phyloP scores from a whole-genome alignment of 805 yeast genomes.

The Metschnikowia lachancei region DNA sequence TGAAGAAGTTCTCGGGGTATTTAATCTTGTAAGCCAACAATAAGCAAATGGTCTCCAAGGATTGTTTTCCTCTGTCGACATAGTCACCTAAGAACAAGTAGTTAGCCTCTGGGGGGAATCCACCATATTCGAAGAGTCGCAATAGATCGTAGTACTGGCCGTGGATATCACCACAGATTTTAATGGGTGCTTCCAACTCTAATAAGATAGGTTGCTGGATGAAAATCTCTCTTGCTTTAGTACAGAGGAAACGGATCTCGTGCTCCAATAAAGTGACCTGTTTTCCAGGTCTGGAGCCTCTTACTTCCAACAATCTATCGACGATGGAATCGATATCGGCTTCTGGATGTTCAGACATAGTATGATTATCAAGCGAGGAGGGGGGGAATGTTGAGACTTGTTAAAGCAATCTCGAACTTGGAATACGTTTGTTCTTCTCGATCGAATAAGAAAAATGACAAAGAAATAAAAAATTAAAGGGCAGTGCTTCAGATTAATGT shows the following conservation, averaged over 20 bases:
- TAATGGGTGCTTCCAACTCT: conserved; percentile 94
- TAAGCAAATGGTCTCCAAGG: conserved; percentile 91
- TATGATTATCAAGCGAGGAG: conserved; percentile 7
- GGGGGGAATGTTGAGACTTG: neutral
- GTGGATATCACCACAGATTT: conserved; percentile 96
- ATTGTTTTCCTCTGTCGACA: conserved; percentile 98
- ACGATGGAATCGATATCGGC: conserved; percentile 96
- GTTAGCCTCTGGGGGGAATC: conserved; percentile 98
- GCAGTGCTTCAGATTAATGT: no score
- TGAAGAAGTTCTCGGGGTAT: conserved; percentile 96
- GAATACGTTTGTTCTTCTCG: neutral
- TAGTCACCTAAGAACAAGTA: conserved; percentile 94
- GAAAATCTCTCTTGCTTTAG: conserved; percentile 96
- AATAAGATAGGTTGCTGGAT: conserved; percentile 95
- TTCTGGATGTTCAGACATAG: conserved; percentile 50
- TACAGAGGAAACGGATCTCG: conserved; percentile 92
- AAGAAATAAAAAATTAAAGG: no score
- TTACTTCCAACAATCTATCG: conserved; percentile 92
- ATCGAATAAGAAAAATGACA: neutral
- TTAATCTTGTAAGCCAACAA: conserved; percentile 94
- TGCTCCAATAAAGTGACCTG: conserved; percentile 91
- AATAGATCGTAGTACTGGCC: conserved; percentile 96
- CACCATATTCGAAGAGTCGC: conserved; percentile 96
- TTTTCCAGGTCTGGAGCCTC: conserved; percentile 98
- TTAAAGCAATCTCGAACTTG: neutral